phyloP scores from a whole-genome alignment of 2,329 filamentous ascomycete species.

The Curvularia sp. region DNA sequence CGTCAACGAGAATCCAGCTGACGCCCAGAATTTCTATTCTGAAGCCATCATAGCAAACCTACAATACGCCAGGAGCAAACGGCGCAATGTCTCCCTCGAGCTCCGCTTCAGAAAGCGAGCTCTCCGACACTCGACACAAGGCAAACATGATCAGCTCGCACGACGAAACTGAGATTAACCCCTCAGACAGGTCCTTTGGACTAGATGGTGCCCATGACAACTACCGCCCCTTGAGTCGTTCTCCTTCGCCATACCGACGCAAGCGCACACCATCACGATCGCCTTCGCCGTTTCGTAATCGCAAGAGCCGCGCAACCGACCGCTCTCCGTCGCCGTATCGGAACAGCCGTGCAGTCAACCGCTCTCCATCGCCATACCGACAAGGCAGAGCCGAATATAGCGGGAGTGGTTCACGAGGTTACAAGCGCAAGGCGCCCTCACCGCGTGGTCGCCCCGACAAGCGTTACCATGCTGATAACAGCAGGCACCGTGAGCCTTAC shows the following conservation, averaged over 20 bases:
- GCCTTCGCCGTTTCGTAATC: constrained; percentile 17
- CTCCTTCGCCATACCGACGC: constrained; percentile 32
- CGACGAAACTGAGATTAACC: constrained; percentile 45
- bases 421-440: constrained; percentile 53
- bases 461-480: constrained; percentile 55
- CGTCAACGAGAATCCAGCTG: constrained; percentile 41
- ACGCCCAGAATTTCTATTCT: constrained; percentile 31
- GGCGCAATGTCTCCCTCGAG: constrained; percentile 36
- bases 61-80: constrained; percentile 16
- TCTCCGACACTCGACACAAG: constrained; percentile 40
- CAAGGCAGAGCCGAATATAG: constrained; percentile 33
- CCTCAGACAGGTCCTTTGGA: constrained; percentile 41
- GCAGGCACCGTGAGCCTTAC: constrained; percentile 62
- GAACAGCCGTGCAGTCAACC: constrained; percentile 28
- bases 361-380: constrained; percentile 41
- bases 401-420: constrained; percentile 42
- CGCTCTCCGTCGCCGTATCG: constrained; percentile 41
- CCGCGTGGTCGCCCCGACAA: constrained; percentile 59
- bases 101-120: constrained; percentile 43
- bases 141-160: constrained; percentile 44
- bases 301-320: no score
- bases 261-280: no score
- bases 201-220: constrained; percentile 38
- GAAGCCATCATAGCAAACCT: constrained; percentile 16
- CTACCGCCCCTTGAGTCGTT: constrained; percentile 39